phyloP scores from a whole-genome alignment of 2,329 filamentous ascomycete species.

The Colletotrichum falcatum region DNA sequence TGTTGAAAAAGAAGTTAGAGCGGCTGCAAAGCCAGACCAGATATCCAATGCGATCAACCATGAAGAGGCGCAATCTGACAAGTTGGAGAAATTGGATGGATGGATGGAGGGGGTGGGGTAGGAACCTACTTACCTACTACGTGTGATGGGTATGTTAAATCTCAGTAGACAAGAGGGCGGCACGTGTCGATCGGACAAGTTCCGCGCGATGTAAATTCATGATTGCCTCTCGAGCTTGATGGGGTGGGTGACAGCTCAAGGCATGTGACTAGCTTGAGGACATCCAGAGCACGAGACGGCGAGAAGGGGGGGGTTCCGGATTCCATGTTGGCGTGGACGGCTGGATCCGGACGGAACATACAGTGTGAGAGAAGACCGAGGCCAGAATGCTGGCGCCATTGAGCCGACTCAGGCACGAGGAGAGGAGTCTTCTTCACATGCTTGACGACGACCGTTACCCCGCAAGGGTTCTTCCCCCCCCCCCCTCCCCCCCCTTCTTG shows the following conservation, averaged over 20 bases:
- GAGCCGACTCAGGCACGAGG: slow-evolving; percentile 30
- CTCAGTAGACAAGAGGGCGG: neutral
- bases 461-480: slow-evolving; percentile 31
- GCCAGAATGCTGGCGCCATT: slow-evolving; percentile 12
- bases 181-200: slow-evolving; percentile 33
- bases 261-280: slow-evolving; percentile 35
- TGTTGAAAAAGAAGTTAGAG: slow-evolving; percentile 36
- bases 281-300: slow-evolving; percentile 9
- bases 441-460: slow-evolving; percentile 24
- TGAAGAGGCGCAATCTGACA: slow-evolving; percentile 13
- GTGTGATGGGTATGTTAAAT: no score
- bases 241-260: neutral
- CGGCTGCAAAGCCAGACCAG: slow-evolving; percentile 39
- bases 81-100: slow-evolving; percentile 1
- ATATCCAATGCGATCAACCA: slow-evolving; percentile 32
- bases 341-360: slow-evolving; percentile 15
- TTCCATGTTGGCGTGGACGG: slow-evolving; percentile 7
- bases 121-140: no score
- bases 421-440: slow-evolving; percentile 41
- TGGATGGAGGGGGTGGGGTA: neutral
- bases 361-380: slow-evolving; percentile 28
- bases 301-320: slow-evolving; percentile 22
- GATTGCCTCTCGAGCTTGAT: slow-evolving; percentile 2
- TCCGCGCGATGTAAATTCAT: slow-evolving; percentile 19
- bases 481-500: no score